Evolutionary conservation across 352 stramenopile species (phyloP), one percentile per base, ranked within the genome.

Genomic region (Globisporangium orthogonon): DNA sequence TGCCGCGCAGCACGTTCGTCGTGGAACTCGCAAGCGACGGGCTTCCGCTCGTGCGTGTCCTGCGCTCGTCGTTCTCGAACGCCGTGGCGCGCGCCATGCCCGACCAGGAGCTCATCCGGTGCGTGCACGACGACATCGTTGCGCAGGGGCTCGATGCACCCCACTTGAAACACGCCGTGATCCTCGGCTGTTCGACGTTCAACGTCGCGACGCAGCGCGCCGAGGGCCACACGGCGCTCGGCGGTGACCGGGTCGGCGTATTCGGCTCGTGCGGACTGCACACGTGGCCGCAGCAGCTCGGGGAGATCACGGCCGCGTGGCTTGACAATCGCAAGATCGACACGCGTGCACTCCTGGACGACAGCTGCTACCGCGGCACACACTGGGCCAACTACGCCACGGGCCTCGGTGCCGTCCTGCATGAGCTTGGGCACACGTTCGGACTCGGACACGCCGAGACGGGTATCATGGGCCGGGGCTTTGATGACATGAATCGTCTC

Each of bases 401-500:
- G 23, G 76, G 76, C 11, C 74, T 89, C 29, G 78, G 78, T 15
- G 76, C 76, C 11, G 82, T 87, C 54, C 58, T 87, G 37, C 78
- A 89, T 47, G 78, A 89, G 31, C 61, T 87, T 23, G 78, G 78
- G 2, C 74, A 87, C 45, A 86, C 73, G 2, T 73, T 89, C 33
- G 73, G 78, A 0, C 71, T 89, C n/a, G 73, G 74, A 1, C 78
- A 87, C 45, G 53, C 76, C 0, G 67, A 65, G 5, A 78, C 64
- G 29, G 78, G 78, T 7, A 85, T 89, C 58, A 89, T 89, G 78
- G 68, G 66, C 15, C 68, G 76, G 30, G 81, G 81, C 10, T 91
- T 91, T 66, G 76, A 89, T 47, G 78, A 91, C 35, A 81, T 89
- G 74, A 88, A 88, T 50, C 70, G 65, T 6, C 46, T 89, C 28